A percentile compares a stretch with the other conserved stretches of the same genome.
These are phyloP conservation scores for Candida silvicultrix DNA, from an alignment of 805 yeast genomes.

Conservation along the genomic window DNA sequence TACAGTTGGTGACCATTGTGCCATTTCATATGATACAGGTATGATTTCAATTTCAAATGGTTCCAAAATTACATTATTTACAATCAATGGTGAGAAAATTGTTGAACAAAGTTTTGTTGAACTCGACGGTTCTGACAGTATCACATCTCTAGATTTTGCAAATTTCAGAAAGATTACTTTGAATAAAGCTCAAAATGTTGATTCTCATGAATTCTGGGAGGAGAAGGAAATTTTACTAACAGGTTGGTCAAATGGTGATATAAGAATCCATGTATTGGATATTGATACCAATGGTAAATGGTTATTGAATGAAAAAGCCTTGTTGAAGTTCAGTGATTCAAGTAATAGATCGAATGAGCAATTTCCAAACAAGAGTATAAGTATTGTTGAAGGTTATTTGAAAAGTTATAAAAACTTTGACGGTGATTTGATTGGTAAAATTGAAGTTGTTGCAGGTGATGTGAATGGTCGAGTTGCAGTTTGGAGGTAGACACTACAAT, in stretches of 20 bases:
- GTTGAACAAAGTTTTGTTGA: conserved; percentile 16
- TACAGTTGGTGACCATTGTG: conserved; percentile 23
- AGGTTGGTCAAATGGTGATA: conserved; percentile 28
- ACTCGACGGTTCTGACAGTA: conserved; percentile 6
- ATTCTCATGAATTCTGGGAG: conserved; percentile 32
- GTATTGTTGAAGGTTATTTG: conserved; percentile 28
- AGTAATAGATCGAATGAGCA: not conserved
- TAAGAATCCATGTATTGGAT: conserved; percentile 26
- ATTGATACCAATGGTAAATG: conserved; percentile 18
- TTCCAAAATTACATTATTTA: conserved; percentile 30
- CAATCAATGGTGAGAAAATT: conserved; percentile 48
- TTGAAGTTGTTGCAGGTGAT: conserved; percentile 49
- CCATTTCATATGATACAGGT: conserved; percentile 53
- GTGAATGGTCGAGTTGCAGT: conserved; percentile 42
- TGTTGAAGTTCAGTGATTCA: conserved; percentile 15
- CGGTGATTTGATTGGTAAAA: conserved; percentile 31
- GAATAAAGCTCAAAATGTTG: conserved; percentile 18
- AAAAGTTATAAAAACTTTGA: conserved; percentile 25
- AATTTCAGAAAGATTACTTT: conserved; percentile 20
- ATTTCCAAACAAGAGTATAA: conserved; percentile 17
- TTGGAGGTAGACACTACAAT: conserved; percentile 28
- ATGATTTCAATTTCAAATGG: conserved; percentile 33
- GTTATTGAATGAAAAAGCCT: conserved; percentile 17
- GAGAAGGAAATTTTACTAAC: conserved; percentile 28
- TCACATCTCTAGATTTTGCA: conserved; percentile 24